These are phyloP conservation scores for Caloboletus firmus DNA, from an alignment of 1,284 basidiomycete genomes.

Conservation along the genomic window DNA sequence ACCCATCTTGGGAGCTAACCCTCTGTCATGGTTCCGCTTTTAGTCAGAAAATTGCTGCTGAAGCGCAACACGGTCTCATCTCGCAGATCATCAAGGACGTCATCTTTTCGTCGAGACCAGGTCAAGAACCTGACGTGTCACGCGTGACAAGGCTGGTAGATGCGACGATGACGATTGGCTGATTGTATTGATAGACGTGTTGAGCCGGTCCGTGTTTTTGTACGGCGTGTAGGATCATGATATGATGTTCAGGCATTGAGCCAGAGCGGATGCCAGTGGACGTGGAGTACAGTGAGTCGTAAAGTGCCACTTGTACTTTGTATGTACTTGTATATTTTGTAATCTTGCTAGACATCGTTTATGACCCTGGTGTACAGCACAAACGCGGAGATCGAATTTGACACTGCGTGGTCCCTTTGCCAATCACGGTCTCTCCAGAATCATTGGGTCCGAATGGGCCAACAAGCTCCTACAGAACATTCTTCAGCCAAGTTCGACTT, in stretches of 20 bases:
- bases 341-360: not conserved
- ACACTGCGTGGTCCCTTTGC: no score
- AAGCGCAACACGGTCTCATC: conserved; percentile 90
- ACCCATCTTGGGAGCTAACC: not conserved
- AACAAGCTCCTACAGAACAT: no score
- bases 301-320: not conserved
- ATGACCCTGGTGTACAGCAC: not conserved
- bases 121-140: conserved; percentile 28
- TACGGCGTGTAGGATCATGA: not conserved
- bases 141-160: conserved; percentile 39
- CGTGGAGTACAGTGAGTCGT: no score
- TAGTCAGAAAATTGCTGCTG: conserved; percentile 82
- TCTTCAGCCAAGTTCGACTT: no score
- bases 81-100: conserved; percentile 88
- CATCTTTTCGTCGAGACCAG: conserved; percentile 69
- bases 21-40: conserved; percentile 2
- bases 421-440: no score
- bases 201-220: not conserved
- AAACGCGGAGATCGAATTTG: not conserved
- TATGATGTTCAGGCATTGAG: not conserved
- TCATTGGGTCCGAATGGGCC: no score
- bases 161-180: conserved; percentile 40
- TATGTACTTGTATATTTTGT: not conserved
- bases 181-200: conserved; percentile 8
- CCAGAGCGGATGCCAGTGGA: no score